phyloP scores from a whole-genome alignment of 306 rosid genomes.

The Cyamopsis tetragonoloba region DNA sequence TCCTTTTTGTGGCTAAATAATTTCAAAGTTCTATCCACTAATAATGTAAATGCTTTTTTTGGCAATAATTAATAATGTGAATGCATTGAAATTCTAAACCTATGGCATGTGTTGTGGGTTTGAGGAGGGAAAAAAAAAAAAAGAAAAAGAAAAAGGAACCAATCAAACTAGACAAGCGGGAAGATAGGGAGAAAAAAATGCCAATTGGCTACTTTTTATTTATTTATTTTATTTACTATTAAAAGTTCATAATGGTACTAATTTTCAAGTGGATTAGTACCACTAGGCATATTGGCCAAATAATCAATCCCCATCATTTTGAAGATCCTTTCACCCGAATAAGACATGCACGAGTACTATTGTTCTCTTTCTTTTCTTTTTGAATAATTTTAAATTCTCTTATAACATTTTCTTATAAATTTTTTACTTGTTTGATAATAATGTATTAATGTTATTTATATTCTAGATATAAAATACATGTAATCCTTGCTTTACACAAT shows the following conservation, averaged over 20 bases:
- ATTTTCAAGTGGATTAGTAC: conserved; percentile 13
- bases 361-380: too few species aligned
- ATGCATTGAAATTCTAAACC: too few species aligned
- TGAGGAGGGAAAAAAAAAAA: too few species aligned
- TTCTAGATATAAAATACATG: too few species aligned
- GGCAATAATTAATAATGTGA: too few species aligned
- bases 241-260: background rate
- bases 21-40: background rate
- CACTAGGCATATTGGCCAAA: background rate
- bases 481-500: too few species aligned
- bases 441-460: too few species aligned
- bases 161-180: background rate
- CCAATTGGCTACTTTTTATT: background rate
- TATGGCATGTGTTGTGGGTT: background rate
- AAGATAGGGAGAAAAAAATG: background rate
- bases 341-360: background rate
- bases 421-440: too few species aligned
- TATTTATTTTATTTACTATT: too few species aligned
- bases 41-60: background rate
- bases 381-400: too few species aligned
- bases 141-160: conserved; percentile 6
- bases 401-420: too few species aligned
- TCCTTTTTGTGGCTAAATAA: too few species aligned
- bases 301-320: background rate
- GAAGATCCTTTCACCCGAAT: background rate